A percentile compares a stretch with the other conserved stretches of the same genome.
Evolutionary conservation across 2,329 filamentous ascomycete genomes (phyloP).

Genomic region (Penicillium sp.): DNA sequence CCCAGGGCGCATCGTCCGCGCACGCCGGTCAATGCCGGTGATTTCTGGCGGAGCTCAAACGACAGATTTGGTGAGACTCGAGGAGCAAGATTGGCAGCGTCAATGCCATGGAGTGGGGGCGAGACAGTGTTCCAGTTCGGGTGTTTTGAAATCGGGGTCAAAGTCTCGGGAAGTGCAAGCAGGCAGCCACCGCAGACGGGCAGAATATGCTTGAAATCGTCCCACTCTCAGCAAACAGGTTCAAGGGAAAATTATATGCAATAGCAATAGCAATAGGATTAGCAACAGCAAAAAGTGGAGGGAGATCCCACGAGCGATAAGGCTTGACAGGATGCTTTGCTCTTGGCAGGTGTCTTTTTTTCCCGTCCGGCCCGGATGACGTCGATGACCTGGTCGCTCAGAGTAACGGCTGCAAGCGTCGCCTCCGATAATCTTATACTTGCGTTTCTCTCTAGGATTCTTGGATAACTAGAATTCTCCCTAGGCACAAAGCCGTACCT

Average conservation of each 20-base stretch:
- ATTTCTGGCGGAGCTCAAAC: slow-evolving; percentile 2
- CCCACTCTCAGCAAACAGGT: neutral
- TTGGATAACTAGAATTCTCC: neutral
- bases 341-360: neutral
- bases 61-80: slow-evolving; percentile 1
- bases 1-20: slow-evolving; percentile 36
- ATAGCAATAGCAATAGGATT: neutral
- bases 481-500: neutral
- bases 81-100: slow-evolving; percentile 1
- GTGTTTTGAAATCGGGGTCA: slow-evolving; percentile 6
- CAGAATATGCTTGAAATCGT: neutral
- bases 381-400: slow-evolving; percentile 8
- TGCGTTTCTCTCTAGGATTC: neutral
- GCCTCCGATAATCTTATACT: neutral
- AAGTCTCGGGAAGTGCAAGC: neutral
- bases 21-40: slow-evolving; percentile 63
- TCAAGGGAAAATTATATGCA: neutral
- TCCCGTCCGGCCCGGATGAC: slow-evolving; percentile 8
- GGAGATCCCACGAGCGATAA: slow-evolving; percentile 1
- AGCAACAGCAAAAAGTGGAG: neutral
- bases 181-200: neutral
- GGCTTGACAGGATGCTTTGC: slow-evolving; percentile 1
- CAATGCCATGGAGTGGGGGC: slow-evolving; percentile 8
- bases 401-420: slow-evolving; percentile 7
- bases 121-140: neutral